Evolutionary conservation across 2,329 filamentous ascomycete species (phyloP), one percentile per base, ranked within the genome.

Genomic region (Herpotrichia juniperi): DNA sequence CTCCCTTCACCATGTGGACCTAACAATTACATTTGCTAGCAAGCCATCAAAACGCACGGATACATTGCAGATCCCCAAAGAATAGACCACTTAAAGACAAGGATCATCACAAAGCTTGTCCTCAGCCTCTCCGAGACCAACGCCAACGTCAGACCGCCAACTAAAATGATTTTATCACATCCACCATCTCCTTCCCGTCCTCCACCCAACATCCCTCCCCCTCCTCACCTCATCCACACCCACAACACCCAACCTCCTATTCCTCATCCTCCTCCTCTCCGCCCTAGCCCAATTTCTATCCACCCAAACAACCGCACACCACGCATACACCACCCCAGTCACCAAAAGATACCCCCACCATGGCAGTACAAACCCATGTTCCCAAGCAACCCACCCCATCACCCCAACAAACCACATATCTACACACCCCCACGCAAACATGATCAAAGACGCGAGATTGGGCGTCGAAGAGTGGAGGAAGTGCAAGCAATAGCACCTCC

Each of bases 401-500:
- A 3, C 9, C 16, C 28, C 31, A 26, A 46, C 17, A 28, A 32
- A 46, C 17, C 24, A 14, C 43, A 32, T 25, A 24, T 32, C 26
- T 10, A 16, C 24, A n/a, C 3, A 32, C 19, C 35, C 35, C 21
- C 26, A 46, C 4, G n/a, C 8, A n/a, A 35, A 30, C 28, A 46
- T 34, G 2, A 21, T n/a, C 3, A 35, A 2, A 14, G 12, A 43
- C 11, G 40, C 24, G 19, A 31, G 2, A 9, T 28, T 9, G 4
- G 11, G 11, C 4, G 9, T 6, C 17, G 16, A 2, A 24, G n/a
- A n/a, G n/a, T n/a, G n/a, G n/a, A 10, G 26, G 31, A 19, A 30
- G 10, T 34, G 43, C 43, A 46, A 21, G 10, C 21, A 34, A 25
- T 46, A 46, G 43, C 43, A 46, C 11, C 43, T 26, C 28, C 21